Evolutionary conservation across 1,139 yeast genomes (phyloP).

Genomic region (Taphrina sp.): DNA sequence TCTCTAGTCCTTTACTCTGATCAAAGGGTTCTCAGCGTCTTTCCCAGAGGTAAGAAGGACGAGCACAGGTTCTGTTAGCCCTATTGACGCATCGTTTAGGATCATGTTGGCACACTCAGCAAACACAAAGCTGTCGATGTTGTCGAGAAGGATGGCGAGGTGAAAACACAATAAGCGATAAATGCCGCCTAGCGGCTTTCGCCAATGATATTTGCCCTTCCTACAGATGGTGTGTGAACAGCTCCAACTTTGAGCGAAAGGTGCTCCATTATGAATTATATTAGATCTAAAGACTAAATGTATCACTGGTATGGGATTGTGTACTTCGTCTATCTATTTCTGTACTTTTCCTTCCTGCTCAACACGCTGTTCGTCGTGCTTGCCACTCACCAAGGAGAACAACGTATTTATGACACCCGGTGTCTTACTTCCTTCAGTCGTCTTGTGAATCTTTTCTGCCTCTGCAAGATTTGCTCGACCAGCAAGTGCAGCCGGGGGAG

Average conservation of each 20-base stretch:
- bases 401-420: slow-evolving; percentile 23
- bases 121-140: slow-evolving; percentile 30
- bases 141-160: slow-evolving; percentile 26
- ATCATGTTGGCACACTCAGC: slow-evolving; percentile 24
- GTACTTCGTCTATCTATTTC: neutral
- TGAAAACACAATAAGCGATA: slow-evolving; percentile 18
- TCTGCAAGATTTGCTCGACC: slow-evolving; percentile 26
- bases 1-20: slow-evolving; percentile 19
- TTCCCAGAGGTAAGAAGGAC: slow-evolving; percentile 14
- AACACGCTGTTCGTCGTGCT: no score
- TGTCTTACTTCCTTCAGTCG: slow-evolving; percentile 23
- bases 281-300: no score
- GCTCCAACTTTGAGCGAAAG: no score
- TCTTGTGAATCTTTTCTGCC: slow-evolving; percentile 20
- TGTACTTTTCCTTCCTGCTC: slow-evolving; percentile 2
- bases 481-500: slow-evolving; percentile 31
- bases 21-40: slow-evolving; percentile 24
- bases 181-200: no score
- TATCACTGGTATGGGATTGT: no score
- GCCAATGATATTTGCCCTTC: no score
- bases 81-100: neutral
- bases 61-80: neutral
- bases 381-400: slow-evolving; percentile 30
- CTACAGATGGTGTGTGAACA: no score
- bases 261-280: no score